Conservation (phyloP, 345 rosid species). For the Adansonia digitata region DNA sequence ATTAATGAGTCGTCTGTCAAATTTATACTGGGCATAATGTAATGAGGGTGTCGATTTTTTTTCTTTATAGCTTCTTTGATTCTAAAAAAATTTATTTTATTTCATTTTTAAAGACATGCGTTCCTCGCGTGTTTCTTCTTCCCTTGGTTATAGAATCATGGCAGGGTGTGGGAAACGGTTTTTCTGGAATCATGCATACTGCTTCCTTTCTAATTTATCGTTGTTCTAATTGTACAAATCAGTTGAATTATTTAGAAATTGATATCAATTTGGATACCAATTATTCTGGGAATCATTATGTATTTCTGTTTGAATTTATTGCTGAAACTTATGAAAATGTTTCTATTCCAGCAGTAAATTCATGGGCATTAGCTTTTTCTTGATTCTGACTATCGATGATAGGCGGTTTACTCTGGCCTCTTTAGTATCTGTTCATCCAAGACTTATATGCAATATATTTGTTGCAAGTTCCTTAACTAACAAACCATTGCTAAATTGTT, state of each 20-base stretch:
- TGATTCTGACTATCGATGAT: too few relatives aligned
- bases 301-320: not conserved
- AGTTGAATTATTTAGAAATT: not conserved
- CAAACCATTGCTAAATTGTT: too few relatives aligned
- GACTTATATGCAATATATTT: too few relatives aligned
- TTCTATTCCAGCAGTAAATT: not conserved
- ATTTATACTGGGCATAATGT: not conserved
- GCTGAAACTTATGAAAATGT: not conserved
- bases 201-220: not conserved
- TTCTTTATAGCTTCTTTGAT: not conserved
- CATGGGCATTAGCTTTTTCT: not conserved
- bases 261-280: not conserved
- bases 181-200: too few relatives aligned
- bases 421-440: too few relatives aligned
- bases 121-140: not conserved
- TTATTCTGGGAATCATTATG: not conserved
- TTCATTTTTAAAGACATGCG: not conserved
- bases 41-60: not conserved
- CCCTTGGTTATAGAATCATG: too few relatives aligned
- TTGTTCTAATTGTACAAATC: not conserved
- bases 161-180: too few relatives aligned
- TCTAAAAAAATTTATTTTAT: not conserved
- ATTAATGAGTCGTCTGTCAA: not conserved
- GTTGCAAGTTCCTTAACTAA: not conserved
- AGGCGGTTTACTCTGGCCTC: too few relatives aligned